These are phyloP conservation scores for Nakazawaea laoshanensis DNA, from an alignment of 805 yeast species.

Conservation along the genomic window DNA sequence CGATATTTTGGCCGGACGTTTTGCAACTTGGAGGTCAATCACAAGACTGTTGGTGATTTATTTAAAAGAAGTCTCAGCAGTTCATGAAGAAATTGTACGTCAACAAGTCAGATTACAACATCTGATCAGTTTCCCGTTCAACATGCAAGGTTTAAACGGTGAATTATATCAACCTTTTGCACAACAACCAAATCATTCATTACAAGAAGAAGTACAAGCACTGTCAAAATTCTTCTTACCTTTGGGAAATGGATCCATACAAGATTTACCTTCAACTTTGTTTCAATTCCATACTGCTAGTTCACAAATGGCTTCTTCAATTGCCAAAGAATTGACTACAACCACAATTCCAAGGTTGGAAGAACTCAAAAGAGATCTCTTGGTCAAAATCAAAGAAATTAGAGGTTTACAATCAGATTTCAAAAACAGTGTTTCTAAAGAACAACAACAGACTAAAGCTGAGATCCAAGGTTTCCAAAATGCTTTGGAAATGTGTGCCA, in stretches of 20 bases:
- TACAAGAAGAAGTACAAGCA: conserved; percentile 24
- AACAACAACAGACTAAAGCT: conserved; percentile 55
- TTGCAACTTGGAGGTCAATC: conserved; percentile 79
- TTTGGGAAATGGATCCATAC: conserved; percentile 71
- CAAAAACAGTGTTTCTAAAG: conserved; percentile 64
- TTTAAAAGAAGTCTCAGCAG: conserved; percentile 69
- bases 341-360: conserved; percentile 60
- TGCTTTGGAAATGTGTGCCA: conserved; percentile 57
- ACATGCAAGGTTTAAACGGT: conserved; percentile 33
- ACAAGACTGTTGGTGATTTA: conserved; percentile 69
- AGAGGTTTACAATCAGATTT: conserved; percentile 78
- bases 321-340: conserved; percentile 52
- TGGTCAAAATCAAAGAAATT: conserved; percentile 82
- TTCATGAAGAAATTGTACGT: conserved; percentile 82
- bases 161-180: conserved; percentile 26
- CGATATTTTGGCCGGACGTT: conserved; percentile 75
- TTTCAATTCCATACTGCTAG: conserved; percentile 44
- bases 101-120: conserved; percentile 77
- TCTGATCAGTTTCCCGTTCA: conserved; percentile 53
- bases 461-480: conserved; percentile 45
- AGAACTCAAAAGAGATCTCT: conserved; percentile 64
- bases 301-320: conserved; percentile 48
- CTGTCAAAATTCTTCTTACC: conserved; percentile 57
- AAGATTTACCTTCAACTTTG: conserved; percentile 70
- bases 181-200: conserved; percentile 12